Evolutionary conservation across 768 basidiomycete genomes (phyloP).

Genomic region (Omphalotus guepiniiformis): DNA sequence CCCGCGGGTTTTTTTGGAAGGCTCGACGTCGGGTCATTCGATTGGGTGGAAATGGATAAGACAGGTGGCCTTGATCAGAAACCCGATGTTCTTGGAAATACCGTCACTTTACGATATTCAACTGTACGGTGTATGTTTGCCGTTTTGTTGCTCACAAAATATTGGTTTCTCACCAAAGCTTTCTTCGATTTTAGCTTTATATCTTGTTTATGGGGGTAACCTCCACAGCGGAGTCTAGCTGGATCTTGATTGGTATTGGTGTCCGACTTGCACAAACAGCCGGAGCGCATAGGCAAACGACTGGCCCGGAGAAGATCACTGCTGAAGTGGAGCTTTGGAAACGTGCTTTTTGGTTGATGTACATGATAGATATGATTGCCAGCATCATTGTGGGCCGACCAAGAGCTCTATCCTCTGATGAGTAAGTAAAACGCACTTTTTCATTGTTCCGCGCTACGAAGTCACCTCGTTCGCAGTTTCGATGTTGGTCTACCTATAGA

Average conservation of each 20-base stretch:
- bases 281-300: constrained; percentile 46
- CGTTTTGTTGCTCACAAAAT: constrained; percentile 1
- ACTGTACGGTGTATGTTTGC: constrained; percentile 35
- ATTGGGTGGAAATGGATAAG: constrained; percentile 42
- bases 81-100: constrained; percentile 37
- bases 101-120: constrained; percentile 59
- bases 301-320: constrained; percentile 24
- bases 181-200: constrained; percentile 27
- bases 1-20: constrained; percentile 25
- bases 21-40: constrained; percentile 23
- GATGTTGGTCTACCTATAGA: constrained; percentile 59
- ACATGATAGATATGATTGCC: constrained; percentile 15
- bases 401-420: constrained; percentile 52
- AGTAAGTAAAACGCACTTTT: constrained; percentile 31
- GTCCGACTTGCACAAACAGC: constrained; percentile 58
- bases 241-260: constrained; percentile 51
- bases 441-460: neutral
- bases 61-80: constrained; percentile 48
- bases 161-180: neutral
- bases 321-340: constrained; percentile 61
- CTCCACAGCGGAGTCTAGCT: constrained; percentile 42
- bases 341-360: constrained; percentile 43
- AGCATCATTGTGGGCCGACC: constrained; percentile 52
- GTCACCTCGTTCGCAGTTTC: constrained; percentile 34
- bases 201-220: constrained; percentile 39